Percentiles rank a stretch among this genome's conserved stretches.
phyloP scores from a whole-genome alignment of 2,329 filamentous ascomycete genomes.

The Fusarium acutatum region DNA sequence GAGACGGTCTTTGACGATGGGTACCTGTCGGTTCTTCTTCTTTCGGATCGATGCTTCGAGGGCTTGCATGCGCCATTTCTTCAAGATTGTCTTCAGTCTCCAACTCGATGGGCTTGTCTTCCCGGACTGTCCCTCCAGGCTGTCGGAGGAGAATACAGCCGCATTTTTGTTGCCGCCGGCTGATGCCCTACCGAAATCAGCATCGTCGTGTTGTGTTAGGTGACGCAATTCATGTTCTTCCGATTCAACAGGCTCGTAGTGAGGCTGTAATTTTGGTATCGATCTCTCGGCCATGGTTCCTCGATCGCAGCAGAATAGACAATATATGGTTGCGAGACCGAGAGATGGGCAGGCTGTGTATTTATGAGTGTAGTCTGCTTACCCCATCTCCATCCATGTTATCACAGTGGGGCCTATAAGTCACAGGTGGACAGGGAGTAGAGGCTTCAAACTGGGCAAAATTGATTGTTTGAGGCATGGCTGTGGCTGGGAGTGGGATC shows the following conservation, averaged over 20 bases:
- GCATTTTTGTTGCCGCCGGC: not conserved
- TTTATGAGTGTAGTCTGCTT: not conserved
- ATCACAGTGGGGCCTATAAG: not conserved
- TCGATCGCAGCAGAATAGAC: not conserved
- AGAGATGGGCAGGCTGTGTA: not conserved
- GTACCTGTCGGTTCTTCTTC: conserved; percentile 9
- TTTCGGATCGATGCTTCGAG: conserved; percentile 2
- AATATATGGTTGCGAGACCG: too few species aligned
- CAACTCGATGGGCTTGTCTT: conserved; percentile 4
- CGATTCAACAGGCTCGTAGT: conserved; percentile 22
- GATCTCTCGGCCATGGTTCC: conserved; percentile 4
- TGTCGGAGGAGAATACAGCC: not conserved
- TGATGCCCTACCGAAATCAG: not conserved
- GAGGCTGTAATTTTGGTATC: not conserved
- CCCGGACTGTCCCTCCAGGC: not conserved
- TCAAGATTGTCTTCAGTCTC: conserved; percentile 21
- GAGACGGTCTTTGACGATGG: conserved; percentile 31
- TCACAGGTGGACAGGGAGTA: not conserved
- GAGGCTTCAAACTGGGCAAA: not conserved
- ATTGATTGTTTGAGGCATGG: not conserved
- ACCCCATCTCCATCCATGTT: not conserved
- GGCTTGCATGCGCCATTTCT: conserved; percentile 30
- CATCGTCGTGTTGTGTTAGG: not conserved
- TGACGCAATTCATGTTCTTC: conserved; percentile 7
- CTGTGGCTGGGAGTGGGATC: not conserved